Base-by-base conservation (phyloP, 202 grass and related monocot genomes). In the Elaeis oleifera region DNA sequence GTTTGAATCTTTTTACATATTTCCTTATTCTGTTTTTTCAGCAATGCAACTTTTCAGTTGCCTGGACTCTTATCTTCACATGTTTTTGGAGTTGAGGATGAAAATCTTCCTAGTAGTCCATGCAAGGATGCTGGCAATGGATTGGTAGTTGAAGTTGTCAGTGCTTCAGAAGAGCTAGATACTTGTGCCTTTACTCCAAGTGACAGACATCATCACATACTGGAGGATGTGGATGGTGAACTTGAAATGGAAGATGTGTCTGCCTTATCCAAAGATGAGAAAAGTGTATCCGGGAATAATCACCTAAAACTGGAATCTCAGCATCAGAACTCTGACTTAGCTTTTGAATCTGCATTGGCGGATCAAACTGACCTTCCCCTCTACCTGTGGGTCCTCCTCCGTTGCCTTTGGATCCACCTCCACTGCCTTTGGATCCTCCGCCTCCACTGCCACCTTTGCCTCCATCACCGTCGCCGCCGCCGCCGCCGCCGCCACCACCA, bases 351-450 rank as follows among this genome's bases (percentile, higher is more conserved):
- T 44, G 55, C 65, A 70, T 85, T 68, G 56, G 62, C 49, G 52
- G 58, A 76, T 73, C 74, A 85, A 62, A 68, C 61, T 65, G 79
- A 82, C 49, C 73, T 81, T 16, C 85, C 80, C 85, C 80, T 78
- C 79, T 80, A 63, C 79, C 73, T 18, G 64, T 79, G 11, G 81
- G 67, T 15, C 77, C 61, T 76, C 94, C 94, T n/a, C 88, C 88
- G 0, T 88, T 88, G 77, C 85, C 94, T 36, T 36, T 79, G 11
- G 81, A 63, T 15, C 77, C 61, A 71, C 94, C 94, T n/a, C 88
- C 88, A 0, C 94, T 88, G 79, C 85, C 94, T 58, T 76, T 77
- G 13, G 82, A 92, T 84, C 85, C 84, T 72, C 91, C 87, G 39
- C 84, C 90, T 50, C 59, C 59, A 57, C 83, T 64, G 4, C 90